These are phyloP conservation scores for Saksenaea vasiformis DNA, from an alignment of 371 early-diverging fungal genomes.

Conservation along the genomic window DNA sequence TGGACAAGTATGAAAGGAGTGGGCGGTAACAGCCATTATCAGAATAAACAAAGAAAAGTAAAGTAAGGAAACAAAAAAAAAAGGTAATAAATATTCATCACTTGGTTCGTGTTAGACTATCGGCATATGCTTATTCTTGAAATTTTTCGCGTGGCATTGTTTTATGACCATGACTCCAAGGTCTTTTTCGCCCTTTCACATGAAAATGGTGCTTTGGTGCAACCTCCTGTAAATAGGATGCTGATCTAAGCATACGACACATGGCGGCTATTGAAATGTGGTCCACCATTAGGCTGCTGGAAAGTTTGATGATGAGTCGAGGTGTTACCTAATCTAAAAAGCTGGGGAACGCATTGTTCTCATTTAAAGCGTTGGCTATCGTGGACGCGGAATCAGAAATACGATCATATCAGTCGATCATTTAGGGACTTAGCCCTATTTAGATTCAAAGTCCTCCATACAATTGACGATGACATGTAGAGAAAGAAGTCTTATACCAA, in stretches of 20 bases:
- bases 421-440: neutral
- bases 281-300: neutral
- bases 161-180: neutral
- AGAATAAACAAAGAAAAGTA: neutral
- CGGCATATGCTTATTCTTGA: slow-evolving; percentile 4
- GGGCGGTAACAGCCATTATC: slow-evolving; percentile 8
- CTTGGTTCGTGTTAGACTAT: neutral
- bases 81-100: slow-evolving; percentile 1
- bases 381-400: slow-evolving; percentile 4
- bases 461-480: neutral
- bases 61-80: neutral
- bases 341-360: slow-evolving; percentile 3
- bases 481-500: neutral
- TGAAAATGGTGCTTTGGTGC: slow-evolving; percentile 5
- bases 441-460: neutral
- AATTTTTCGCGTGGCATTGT: slow-evolving; percentile 5
- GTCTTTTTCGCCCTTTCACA: neutral
- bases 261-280: neutral
- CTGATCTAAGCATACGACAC: slow-evolving; percentile 3
- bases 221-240: neutral
- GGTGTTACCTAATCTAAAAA: neutral
- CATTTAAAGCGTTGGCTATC: slow-evolving; percentile 7
- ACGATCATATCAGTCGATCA: slow-evolving; percentile 7
- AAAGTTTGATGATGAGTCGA: slow-evolving; percentile 2
- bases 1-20: slow-evolving; percentile 25